phyloP scores from a whole-genome alignment of 1,284 basidiomycete genomes.

The Sutorius eximius region DNA sequence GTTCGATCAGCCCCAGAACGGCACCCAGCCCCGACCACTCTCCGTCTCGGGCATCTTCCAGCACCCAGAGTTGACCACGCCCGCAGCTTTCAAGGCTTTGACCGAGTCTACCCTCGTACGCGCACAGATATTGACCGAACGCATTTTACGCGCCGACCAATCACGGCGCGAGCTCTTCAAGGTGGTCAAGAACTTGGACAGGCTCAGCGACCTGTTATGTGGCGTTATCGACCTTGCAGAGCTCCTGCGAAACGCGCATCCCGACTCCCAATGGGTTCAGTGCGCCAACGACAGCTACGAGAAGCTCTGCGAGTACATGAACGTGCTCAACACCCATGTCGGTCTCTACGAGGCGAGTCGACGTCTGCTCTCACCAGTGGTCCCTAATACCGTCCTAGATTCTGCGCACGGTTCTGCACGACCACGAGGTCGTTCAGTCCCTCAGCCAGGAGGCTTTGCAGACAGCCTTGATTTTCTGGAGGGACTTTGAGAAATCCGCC shows the following conservation, averaged over 20 bases:
- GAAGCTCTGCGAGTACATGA: slow-evolving; percentile 95
- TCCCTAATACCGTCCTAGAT: slow-evolving; percentile 44
- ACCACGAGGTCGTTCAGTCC: slow-evolving; percentile 59
- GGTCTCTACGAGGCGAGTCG: slow-evolving; percentile 82
- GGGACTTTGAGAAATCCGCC: slow-evolving; percentile 97
- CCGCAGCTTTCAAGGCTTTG: slow-evolving; percentile 60
- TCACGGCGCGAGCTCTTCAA: slow-evolving; percentile 72
- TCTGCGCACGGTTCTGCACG: slow-evolving; percentile 61
- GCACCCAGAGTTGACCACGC: slow-evolving; percentile 60
- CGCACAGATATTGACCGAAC: slow-evolving; percentile 71
- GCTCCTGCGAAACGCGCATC: slow-evolving; percentile 90
- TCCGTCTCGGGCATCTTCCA: slow-evolving; percentile 72
- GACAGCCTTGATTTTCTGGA: slow-evolving; percentile 91
- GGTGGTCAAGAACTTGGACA: slow-evolving; percentile 92
- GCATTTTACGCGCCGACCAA: slow-evolving; percentile 66
- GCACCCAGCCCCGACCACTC: slow-evolving; percentile 40
- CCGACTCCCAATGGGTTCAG: slow-evolving; percentile 79
- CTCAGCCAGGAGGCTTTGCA: slow-evolving; percentile 70
- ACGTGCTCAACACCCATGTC: slow-evolving; percentile 94
- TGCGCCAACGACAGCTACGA: slow-evolving; percentile 90
- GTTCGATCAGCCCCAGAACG: slow-evolving; percentile 62
- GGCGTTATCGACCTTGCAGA: slow-evolving; percentile 97
- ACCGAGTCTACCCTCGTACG: slow-evolving; percentile 71
- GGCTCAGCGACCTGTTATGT: slow-evolving; percentile 93
- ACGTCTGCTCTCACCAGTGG: neutral